phyloP scores from a whole-genome alignment of 148 eudicot species.

The Agrostemma githago region DNA sequence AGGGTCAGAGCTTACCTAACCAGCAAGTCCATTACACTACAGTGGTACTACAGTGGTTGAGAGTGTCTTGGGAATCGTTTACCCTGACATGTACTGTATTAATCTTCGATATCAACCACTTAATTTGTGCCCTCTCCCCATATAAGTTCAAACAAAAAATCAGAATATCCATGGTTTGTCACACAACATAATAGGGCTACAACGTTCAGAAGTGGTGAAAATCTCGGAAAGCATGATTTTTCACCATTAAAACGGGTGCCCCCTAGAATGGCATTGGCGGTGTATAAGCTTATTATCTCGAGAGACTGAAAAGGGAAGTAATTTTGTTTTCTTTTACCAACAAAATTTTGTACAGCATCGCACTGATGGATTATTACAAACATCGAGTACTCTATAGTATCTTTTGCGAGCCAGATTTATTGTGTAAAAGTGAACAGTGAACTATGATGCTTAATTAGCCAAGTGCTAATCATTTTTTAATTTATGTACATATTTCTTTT shows the following conservation, averaged over 20 bases:
- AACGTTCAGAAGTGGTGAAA: slow-evolving; percentile 16
- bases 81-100: slow-evolving; percentile 40
- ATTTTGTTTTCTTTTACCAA: not conserved
- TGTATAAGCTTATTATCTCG: slow-evolving; percentile 17
- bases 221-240: slow-evolving; percentile 17
- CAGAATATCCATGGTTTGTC: slow-evolving; percentile 22
- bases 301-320: not conserved
- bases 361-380: too few species aligned
- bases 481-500: too few species aligned
- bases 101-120: slow-evolving; percentile 50
- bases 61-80: slow-evolving; percentile 12
- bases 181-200: slow-evolving; percentile 9
- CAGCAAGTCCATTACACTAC: too few species aligned
- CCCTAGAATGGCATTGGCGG: slow-evolving; percentile 26
- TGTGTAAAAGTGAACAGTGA: slow-evolving; percentile 6
- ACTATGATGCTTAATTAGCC: not conserved
- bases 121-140: slow-evolving; percentile 46
- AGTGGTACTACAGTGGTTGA: slow-evolving; percentile 5
- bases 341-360: slow-evolving; percentile 49
- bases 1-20: slow-evolving; percentile 47
- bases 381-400: too few species aligned
- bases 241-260: slow-evolving; percentile 21
- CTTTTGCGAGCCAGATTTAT: slow-evolving; percentile 8
- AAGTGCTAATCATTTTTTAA: too few species aligned
- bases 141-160: slow-evolving; percentile 7